Conservation (phyloP, 2,329 filamentous ascomycete species). For the Lasiodiplodia gonubiensis region DNA sequence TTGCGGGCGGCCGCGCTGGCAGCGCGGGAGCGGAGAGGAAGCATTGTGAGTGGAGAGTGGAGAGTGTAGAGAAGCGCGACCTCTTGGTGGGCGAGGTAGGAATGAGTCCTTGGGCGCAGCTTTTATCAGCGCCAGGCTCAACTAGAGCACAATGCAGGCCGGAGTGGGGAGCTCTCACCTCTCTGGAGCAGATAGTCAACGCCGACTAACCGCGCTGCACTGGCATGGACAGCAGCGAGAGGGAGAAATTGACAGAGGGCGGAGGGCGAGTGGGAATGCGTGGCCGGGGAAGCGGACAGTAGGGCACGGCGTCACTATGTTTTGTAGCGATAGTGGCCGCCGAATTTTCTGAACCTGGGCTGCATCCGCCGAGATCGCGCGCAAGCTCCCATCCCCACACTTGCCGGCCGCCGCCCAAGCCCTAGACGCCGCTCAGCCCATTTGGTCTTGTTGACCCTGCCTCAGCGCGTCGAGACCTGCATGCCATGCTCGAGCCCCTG, state of each 20-base stretch:
- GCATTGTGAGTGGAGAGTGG: conserved; percentile 29
- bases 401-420: not conserved
- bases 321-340: not conserved
- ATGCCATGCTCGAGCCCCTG: conserved; percentile 4
- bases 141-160: conserved; percentile 19
- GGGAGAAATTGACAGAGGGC: conserved; percentile 4
- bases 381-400: conserved; percentile 14
- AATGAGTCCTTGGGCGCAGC: conserved; percentile 24
- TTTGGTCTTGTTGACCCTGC: conserved; percentile 7
- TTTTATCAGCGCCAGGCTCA: conserved; percentile 27
- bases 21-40: conserved; percentile 27
- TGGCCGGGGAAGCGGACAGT: not conserved
- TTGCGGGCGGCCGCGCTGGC: conserved; percentile 29
- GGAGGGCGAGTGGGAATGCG: conserved; percentile 2
- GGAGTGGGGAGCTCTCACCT: conserved; percentile 6
- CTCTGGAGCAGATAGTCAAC: conserved; percentile 16
- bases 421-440: not conserved
- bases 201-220: conserved; percentile 21
- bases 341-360: conserved; percentile 1
- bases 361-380: conserved; percentile 9
- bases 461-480: conserved; percentile 2
- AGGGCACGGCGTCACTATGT: not conserved
- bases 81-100: conserved; percentile 13
- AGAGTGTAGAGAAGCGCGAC: conserved; percentile 4
- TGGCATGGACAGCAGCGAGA: conserved; percentile 25